Evolutionary conservation across 331 rosid species (phyloP).

Genomic region (Rhamnella rubrinervis): DNA sequence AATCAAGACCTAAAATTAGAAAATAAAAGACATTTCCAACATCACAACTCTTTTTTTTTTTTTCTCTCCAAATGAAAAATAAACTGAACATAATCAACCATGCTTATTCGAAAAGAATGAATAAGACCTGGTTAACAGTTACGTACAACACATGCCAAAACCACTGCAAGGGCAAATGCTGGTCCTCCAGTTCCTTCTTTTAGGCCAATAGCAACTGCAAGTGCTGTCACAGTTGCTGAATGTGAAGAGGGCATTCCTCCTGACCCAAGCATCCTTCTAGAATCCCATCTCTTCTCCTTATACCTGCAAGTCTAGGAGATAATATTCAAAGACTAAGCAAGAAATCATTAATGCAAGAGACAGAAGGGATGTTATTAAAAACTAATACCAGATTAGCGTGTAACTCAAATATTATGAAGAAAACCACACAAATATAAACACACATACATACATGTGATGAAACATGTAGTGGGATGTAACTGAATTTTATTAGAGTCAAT

Average conservation of each 20-base stretch:
- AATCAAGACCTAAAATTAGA: neutral
- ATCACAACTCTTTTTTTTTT: neutral
- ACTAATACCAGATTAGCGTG: neutral
- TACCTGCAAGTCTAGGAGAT: conserved; percentile 34
- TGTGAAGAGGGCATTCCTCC: conserved; percentile 60
- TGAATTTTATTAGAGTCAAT: neutral
- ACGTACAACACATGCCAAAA: conserved; percentile 56
- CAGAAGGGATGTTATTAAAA: neutral
- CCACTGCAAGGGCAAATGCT: conserved; percentile 46
- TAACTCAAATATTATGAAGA: no score
- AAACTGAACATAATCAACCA: neutral
- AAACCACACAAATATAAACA: neutral
- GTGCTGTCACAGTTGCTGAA: conserved; percentile 45
- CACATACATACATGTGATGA: neutral
- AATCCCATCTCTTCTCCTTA: conserved; percentile 55
- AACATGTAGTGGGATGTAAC: neutral
- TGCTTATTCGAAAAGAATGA: conserved; percentile 32
- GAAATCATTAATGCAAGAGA: neutral
- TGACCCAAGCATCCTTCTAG: conserved; percentile 49
- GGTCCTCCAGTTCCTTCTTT: conserved; percentile 44
- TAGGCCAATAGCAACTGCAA: conserved; percentile 39
- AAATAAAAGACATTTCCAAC: neutral
- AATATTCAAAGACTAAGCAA: conserved; percentile 4
- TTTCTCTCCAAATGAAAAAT: neutral
- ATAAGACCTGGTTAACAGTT: conserved; percentile 42